Evolutionary conservation across 805 yeast species (phyloP).

Genomic region (Ogataea nakhonphanomensis): DNA sequence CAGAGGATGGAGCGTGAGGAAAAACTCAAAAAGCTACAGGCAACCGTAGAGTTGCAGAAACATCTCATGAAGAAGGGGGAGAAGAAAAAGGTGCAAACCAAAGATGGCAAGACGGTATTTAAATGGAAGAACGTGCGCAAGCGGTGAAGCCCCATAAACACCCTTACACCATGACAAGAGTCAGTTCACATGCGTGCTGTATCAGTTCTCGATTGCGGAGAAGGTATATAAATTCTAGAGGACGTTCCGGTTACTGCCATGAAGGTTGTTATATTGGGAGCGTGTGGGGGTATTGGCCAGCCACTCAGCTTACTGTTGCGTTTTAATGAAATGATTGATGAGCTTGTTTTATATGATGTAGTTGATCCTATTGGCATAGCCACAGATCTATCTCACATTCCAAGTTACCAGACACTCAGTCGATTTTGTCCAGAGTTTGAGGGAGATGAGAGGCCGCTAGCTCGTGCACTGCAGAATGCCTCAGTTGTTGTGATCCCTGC

Average conservation of each 20-base stretch:
- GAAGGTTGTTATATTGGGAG: slow-evolving; percentile 70
- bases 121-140: slow-evolving; percentile 86
- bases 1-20: slow-evolving; percentile 65
- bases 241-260: neutral
- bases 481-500: slow-evolving; percentile 55
- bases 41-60: slow-evolving; percentile 70
- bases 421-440: slow-evolving; percentile 37
- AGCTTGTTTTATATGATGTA: slow-evolving; percentile 78
- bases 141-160: slow-evolving; percentile 27
- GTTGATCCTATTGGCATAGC: slow-evolving; percentile 83
- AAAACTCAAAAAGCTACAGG: slow-evolving; percentile 65
- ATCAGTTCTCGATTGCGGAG: slow-evolving; percentile 2
- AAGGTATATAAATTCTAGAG: neutral
- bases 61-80: slow-evolving; percentile 90
- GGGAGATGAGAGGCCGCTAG: slow-evolving; percentile 26
- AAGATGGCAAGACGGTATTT: slow-evolving; percentile 65
- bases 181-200: neutral
- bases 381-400: slow-evolving; percentile 80
- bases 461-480: slow-evolving; percentile 42
- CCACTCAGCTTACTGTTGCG: slow-evolving; percentile 80
- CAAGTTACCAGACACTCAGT: slow-evolving; percentile 41
- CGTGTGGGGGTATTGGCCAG: slow-evolving; percentile 94
- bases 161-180: slow-evolving; percentile 2
- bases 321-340: slow-evolving; percentile 55
- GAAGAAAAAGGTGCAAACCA: slow-evolving; percentile 67